A percentile compares a stretch with the other conserved stretches of the same genome.
Conservation (phyloP, 2,329 filamentous ascomycete species). For the Rhinocladiella mackenziei region DNA sequence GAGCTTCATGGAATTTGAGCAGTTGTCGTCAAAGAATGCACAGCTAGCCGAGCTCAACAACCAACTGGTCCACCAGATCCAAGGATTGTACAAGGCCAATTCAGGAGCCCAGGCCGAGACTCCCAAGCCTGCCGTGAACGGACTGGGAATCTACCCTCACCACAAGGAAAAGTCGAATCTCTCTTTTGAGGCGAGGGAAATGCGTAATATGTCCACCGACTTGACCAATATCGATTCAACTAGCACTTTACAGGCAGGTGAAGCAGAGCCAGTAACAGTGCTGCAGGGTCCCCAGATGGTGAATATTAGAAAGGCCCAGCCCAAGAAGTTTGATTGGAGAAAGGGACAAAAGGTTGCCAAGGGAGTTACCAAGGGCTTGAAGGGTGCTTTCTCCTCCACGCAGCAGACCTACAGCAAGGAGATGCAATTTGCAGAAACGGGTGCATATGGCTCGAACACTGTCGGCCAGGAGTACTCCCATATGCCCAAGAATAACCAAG, state of each 20-base stretch:
- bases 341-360: slow-evolving; percentile 93
- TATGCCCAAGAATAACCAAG: slow-evolving; percentile 33
- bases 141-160: slow-evolving; percentile 61
- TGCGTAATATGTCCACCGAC: slow-evolving; percentile 44
- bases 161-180: slow-evolving; percentile 49
- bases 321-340: slow-evolving; percentile 98
- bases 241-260: slow-evolving; percentile 61
- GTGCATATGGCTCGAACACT: slow-evolving; percentile 60
- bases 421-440: slow-evolving; percentile 58
- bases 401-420: slow-evolving; percentile 43
- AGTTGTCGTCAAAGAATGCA: slow-evolving; percentile 87
- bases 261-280: slow-evolving; percentile 57
- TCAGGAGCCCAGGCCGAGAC: slow-evolving; percentile 46
- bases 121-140: slow-evolving; percentile 46
- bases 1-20: slow-evolving; percentile 91
- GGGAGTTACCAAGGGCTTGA: slow-evolving; percentile 89
- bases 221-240: slow-evolving; percentile 56
- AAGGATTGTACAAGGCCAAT: slow-evolving; percentile 84
- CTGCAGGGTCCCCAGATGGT: slow-evolving; percentile 82
- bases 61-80: slow-evolving; percentile 88
- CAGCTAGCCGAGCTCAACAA: slow-evolving; percentile 95
- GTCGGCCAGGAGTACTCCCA: slow-evolving; percentile 34
- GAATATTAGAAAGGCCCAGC: slow-evolving; percentile 88
- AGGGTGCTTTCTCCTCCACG: slow-evolving; percentile 77
- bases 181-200: slow-evolving; percentile 41